Evolutionary conservation across 345 rosid genomes (phyloP), one percentile per base, ranked within the genome.

Genomic region (Sonneratia alba): DNA sequence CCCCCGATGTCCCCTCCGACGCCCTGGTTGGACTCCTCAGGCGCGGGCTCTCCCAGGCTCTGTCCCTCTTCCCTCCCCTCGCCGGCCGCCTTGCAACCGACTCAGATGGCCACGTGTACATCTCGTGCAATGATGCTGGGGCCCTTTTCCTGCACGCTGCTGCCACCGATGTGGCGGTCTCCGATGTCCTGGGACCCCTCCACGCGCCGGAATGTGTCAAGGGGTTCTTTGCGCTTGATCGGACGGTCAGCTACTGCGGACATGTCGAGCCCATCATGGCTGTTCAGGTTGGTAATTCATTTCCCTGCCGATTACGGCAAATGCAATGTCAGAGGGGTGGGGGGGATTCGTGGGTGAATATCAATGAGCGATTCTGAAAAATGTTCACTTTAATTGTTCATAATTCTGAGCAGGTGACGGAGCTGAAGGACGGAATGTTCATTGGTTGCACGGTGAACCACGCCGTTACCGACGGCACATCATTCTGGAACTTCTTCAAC

Each of bases 401-500:
- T 53, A 8, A 53, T 13, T 34, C 27, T 34, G 66, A 62, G 36
- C 7, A 62, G 66, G 93, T 94, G 51, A 94, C 97, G 14, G 95
- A 90, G 56, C 66, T 94, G 8, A 76, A 78, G 0, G 99, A 91
- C 75, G 97, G 91, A 4, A 79, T 91, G 57, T 94, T 94, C 81
- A 83, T 91, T 40, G 93, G 93, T 0, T 90, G 95, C 42, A 37
- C 96, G 14, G 81, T 82, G 63, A 95, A 91, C 72, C 99, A 95
- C 75, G 83, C 99, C 53, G 94, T 90, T 14, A 59, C 74, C 0
- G 99, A 95, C 77, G 97, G 97, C 0, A 95, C 99, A 2, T 95
- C 99, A 10, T 79, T 95, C 40, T 95, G 99, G 99, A 90, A 90
- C 66, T 95, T 95, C 85, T 89, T 95, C 36, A 95, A 95, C 65